Conservation (phyloP, 345 rosid genomes). For the Abelmoschus esculentus region DNA sequence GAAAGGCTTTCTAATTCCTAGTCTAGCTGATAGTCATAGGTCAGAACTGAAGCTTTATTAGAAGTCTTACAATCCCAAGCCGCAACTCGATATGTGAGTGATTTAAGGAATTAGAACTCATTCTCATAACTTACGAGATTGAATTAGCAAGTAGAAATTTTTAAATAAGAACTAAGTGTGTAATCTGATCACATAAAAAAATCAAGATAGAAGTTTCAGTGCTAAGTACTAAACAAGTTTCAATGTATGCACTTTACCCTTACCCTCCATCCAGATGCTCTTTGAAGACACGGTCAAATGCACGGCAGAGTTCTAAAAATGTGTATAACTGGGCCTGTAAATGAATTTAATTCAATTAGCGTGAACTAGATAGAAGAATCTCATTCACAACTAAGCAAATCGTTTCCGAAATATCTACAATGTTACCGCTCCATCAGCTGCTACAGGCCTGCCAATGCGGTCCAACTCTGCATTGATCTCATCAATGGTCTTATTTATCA, state of each 20-base stretch:
- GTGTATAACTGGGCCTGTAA: conserved; percentile 89
- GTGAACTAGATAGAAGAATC: conserved; percentile 11
- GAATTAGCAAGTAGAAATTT: neutral
- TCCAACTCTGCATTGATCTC: conserved; percentile 97
- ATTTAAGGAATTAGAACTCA: neutral
- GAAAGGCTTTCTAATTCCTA: conserved; percentile 3
- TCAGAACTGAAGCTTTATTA: neutral
- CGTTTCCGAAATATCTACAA: conserved; percentile 12
- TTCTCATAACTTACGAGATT: neutral
- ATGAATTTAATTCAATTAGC: conserved; percentile 12
- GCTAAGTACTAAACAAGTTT: neutral
- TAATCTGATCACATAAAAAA: neutral
- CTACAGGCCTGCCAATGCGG: conserved; percentile 93
- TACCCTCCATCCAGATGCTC: conserved; percentile 99
- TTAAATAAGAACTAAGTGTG: neutral
- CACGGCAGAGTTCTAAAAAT: conserved; percentile 91
- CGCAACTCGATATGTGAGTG: neutral
- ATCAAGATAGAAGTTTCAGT: conserved; percentile 6
- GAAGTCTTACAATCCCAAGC: neutral
- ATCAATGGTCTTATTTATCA: conserved; percentile 91
- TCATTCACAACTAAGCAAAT: conserved; percentile 12
- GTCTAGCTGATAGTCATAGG: neutral
- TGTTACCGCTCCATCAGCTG: conserved; percentile 91
- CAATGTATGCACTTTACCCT: conserved; percentile 21
- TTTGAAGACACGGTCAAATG: conserved; percentile 94